A percentile compares a stretch with the other conserved stretches of the same genome.
These are phyloP conservation scores for Glebionis coronaria DNA, from an alignment of 129 eudicot genomes.

Conservation along the genomic window DNA sequence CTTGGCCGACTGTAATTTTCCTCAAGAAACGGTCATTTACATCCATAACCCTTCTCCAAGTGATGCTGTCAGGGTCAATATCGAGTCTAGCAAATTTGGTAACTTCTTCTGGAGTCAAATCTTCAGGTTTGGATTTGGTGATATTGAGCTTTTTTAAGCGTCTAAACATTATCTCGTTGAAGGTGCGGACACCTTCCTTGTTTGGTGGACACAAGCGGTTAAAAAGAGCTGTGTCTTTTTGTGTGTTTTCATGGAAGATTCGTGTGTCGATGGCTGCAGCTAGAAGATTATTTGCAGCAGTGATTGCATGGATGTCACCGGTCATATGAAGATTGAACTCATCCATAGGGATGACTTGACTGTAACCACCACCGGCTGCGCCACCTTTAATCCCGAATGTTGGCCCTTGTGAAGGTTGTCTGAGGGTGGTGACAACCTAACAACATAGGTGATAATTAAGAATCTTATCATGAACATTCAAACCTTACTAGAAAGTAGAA, in stretches of 20 bases:
- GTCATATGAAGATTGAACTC: slow-evolving; percentile 98
- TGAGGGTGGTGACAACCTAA: slow-evolving; percentile 89
- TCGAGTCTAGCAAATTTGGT: slow-evolving; percentile 91
- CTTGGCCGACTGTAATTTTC: slow-evolving; percentile 89
- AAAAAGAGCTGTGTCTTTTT: slow-evolving; percentile 73
- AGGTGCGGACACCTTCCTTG: slow-evolving; percentile 75
- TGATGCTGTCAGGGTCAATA: slow-evolving; percentile 76
- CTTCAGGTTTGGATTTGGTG: slow-evolving; percentile 69
- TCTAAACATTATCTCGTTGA: slow-evolving; percentile 74
- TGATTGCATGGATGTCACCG: slow-evolving; percentile 97
- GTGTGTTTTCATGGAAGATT: slow-evolving; percentile 88
- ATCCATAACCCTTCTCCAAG: slow-evolving; percentile 99
- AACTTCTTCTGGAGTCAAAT: slow-evolving; percentile 78
- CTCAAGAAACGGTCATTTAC: slow-evolving; percentile 92
- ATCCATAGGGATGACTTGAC: slow-evolving; percentile 99
- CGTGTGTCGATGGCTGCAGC: slow-evolving; percentile 95
- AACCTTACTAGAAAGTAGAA: background rate
- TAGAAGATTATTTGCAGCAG: slow-evolving; percentile 94
- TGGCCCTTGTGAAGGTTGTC: slow-evolving; percentile 99
- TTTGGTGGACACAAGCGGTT: slow-evolving; percentile 91
- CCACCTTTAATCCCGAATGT: slow-evolving; percentile 99
- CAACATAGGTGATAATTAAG: slow-evolving; percentile 11
- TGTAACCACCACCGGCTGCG: slow-evolving; percentile 99
- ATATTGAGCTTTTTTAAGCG: slow-evolving; percentile 86
- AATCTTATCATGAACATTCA: slow-evolving; percentile 20